A percentile compares a stretch with the other conserved stretches of the same genome.
Conservation (phyloP, 495 filamentous ascomycete genomes). For the Hyaloscypha hepaticicola region DNA sequence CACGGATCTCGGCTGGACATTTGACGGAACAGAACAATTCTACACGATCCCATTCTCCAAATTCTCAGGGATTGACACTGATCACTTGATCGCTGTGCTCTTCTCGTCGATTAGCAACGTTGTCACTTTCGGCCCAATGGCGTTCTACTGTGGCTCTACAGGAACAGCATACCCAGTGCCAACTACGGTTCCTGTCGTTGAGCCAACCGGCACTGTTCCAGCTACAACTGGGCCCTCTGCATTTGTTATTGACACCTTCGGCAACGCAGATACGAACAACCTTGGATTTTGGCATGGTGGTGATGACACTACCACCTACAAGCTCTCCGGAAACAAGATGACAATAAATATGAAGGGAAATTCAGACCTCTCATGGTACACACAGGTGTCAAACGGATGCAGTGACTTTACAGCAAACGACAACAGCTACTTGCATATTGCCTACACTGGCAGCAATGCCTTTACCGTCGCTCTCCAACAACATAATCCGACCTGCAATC, state of each 20-base stretch:
- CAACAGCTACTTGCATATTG: constrained; percentile 65
- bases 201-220: constrained; percentile 46
- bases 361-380: constrained; percentile 68
- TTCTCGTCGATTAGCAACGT: constrained; percentile 45
- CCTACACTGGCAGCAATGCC: constrained; percentile 62
- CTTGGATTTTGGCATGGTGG: constrained; percentile 72
- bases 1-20: constrained; percentile 55
- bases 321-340: constrained; percentile 49
- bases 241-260: constrained; percentile 70
- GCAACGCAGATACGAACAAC: constrained; percentile 53
- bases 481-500: constrained; percentile 64
- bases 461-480: constrained; percentile 73
- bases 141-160: constrained; percentile 57
- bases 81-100: constrained; percentile 52
- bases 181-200: constrained; percentile 36
- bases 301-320: constrained; percentile 57
- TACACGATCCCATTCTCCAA: constrained; percentile 58
- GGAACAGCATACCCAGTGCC: constrained; percentile 50
- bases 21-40: constrained; percentile 59
- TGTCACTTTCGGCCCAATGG: constrained; percentile 56
- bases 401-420: constrained; percentile 58
- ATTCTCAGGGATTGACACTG: constrained; percentile 50
- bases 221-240: constrained; percentile 49
- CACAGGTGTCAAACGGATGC: constrained; percentile 60
- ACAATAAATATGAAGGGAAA: constrained; percentile 60